A percentile compares a stretch with the other conserved stretches of the same genome.
phyloP scores from a whole-genome alignment of 2,329 filamentous ascomycete genomes.

The Chlorencoelia australis region DNA sequence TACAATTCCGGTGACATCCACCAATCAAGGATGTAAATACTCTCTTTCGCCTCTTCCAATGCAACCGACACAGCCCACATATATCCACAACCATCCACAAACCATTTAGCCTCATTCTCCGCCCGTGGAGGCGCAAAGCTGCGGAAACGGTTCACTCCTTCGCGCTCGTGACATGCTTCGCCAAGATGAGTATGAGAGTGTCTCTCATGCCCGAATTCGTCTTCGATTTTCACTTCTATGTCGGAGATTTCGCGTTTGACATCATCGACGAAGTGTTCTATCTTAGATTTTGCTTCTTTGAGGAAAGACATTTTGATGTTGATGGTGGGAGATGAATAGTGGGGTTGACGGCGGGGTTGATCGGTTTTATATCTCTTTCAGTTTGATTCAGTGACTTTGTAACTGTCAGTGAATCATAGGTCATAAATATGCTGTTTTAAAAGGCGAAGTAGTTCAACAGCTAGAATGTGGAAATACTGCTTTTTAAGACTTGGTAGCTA shows the following conservation, averaged over 20 bases:
- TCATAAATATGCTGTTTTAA: too few relatives aligned
- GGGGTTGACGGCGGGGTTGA: too few relatives aligned
- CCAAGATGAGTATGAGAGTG: conserved; percentile 37
- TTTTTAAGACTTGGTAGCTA: too few relatives aligned
- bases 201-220: conserved; percentile 29
- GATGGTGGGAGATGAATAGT: too few relatives aligned
- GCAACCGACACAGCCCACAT: conserved; percentile 79
- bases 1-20: conserved; percentile 83
- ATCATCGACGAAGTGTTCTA: conserved; percentile 13
- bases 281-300: conserved; percentile 9
- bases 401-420: too few relatives aligned
- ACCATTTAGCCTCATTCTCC: conserved; percentile 74
- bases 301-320: conserved; percentile 16
- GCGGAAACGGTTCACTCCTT: conserved; percentile 43
- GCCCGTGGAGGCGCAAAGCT: conserved; percentile 66
- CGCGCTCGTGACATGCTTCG: conserved; percentile 34
- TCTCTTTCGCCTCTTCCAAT: conserved; percentile 65
- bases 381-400: too few relatives aligned
- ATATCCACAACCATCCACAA: conserved; percentile 74
- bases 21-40: conserved; percentile 74
- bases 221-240: conserved; percentile 24
- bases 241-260: conserved; percentile 12
- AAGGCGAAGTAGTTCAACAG: too few relatives aligned
- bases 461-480: too few relatives aligned
- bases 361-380: too few relatives aligned